A percentile compares a stretch with the other conserved stretches of the same genome.
Evolutionary conservation across 2,329 filamentous ascomycete species (phyloP).

Genomic region (Harringtonia lauricola): DNA sequence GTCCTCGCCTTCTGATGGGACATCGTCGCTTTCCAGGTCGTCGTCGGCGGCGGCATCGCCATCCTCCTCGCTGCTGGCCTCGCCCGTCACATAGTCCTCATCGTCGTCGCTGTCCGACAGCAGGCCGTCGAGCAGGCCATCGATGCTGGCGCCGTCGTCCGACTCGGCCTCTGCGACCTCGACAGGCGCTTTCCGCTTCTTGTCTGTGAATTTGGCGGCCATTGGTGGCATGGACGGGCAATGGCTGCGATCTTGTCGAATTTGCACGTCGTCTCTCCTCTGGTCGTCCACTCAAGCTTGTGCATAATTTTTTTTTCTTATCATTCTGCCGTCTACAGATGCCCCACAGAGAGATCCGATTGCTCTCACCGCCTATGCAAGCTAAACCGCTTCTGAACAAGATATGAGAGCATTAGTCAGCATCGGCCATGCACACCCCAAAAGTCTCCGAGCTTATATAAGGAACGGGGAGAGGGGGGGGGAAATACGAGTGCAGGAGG

Average conservation of each 20-base stretch:
- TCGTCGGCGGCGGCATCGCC: constrained; percentile 33
- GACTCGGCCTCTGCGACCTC: constrained; percentile 39
- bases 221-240: constrained; percentile 15
- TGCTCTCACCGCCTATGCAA: not conserved
- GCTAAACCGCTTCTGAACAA: too few species aligned
- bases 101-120: constrained; percentile 46
- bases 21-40: constrained; percentile 25
- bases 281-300: too few species aligned
- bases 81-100: constrained; percentile 33
- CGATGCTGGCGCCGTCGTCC: constrained; percentile 46
- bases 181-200: constrained; percentile 56
- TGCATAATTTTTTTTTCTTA: not conserved
- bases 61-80: constrained; percentile 27
- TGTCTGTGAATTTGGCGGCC: constrained; percentile 29
- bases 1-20: constrained; percentile 29
- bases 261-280: too few species aligned
- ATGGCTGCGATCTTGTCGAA: too few species aligned
- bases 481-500: too few species aligned
- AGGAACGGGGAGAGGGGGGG: too few species aligned
- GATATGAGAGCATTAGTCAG: not conserved
- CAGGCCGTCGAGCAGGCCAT: constrained; percentile 43
- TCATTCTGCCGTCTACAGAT: too few species aligned
- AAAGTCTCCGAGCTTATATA: not conserved
- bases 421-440: not conserved
- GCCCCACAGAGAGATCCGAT: not conserved